These are phyloP conservation scores for Caulochytrium protostelioides DNA, from an alignment of 371 early-diverging fungal species.

Conservation along the genomic window DNA sequence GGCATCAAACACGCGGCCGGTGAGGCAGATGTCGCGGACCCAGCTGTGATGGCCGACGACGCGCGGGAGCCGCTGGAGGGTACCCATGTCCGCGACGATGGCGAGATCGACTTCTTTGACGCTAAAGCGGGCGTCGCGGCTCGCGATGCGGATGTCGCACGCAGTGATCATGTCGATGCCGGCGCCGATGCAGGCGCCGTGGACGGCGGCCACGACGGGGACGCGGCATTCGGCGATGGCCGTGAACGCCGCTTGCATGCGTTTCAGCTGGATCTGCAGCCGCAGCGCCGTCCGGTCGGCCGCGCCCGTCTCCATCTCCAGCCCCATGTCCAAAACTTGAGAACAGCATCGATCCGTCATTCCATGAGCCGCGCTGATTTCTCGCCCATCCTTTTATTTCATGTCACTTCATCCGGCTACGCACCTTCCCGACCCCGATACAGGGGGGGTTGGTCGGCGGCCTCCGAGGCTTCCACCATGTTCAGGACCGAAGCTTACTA, in stretches of 20 bases:
- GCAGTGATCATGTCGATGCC: constrained; percentile 65
- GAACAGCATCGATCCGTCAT: no score
- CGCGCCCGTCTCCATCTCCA: constrained; percentile 2
- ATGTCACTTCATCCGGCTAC: no score
- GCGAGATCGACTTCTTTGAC: constrained; percentile 86
- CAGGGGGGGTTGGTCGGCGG: neutral
- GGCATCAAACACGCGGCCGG: constrained; percentile 52
- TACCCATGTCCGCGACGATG: constrained; percentile 57
- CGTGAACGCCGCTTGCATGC: constrained; percentile 18
- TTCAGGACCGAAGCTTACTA: constrained; percentile 18
- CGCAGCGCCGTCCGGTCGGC: constrained; percentile 10
- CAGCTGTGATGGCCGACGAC: constrained; percentile 72
- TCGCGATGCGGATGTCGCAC: constrained; percentile 71
- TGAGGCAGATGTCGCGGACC: constrained; percentile 71
- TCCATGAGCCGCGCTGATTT: no score
- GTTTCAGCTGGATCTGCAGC: constrained; percentile 5
- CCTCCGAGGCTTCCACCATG: neutral
- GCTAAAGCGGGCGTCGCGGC: constrained; percentile 53
- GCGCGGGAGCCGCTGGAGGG: constrained; percentile 82
- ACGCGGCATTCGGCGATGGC: constrained; percentile 61
- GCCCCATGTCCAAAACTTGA: no score
- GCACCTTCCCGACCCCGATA: neutral
- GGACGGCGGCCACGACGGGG: constrained; percentile 76
- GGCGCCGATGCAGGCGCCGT: constrained; percentile 66
- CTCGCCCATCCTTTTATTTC: no score